Base-by-base conservation (phyloP, 1,139 yeast species). In the Geotrichum candidum region DNA sequence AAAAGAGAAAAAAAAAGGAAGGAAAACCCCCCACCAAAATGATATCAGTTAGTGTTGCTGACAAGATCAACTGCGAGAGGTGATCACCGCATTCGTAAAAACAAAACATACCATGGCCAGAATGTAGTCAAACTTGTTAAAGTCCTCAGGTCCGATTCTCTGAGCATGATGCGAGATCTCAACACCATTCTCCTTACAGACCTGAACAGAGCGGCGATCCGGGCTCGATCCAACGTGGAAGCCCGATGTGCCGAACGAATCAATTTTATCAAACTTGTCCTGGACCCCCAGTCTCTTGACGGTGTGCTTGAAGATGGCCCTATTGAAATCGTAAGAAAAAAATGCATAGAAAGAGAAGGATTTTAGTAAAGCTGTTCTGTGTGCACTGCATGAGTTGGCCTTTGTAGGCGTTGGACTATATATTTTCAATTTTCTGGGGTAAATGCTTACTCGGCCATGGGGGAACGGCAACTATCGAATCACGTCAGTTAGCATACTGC, bases 181-280 rank as follows among this genome's bases (percentile, higher is more conserved):
- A 0, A 92, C 90, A 0, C 87, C 86, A 69, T 91, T 85, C 57
- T 82, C 79, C 33, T 79, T 76, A 72, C 97, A 90, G 0, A 91
- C 87, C 45, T 81, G 77, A 0, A 81, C 80, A 0, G 96, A 86
- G 63, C 98, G 78, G 25, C 82, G 72, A 74, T 92, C 98, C 0
- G 98, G 96, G 3, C 78, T 68, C 56, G 88, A 91, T 0, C 98
- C 98, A 53, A 81, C 75, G 70, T 92, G 97, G 78, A 86, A 92
- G 0, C 87, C 88, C 9, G 90, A 84, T 0, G 97, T 90, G 5
- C 98, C 98, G 73, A 86, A 92, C 0, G 97, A 91, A 68, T 91
- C 97, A 46, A 90, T 87, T 15, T 71, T 68, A 0, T 77, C 74
- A 67, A 92, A 81, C 51, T 66, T 66, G 45, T 73, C 73, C 15